These are phyloP conservation scores for Pseudogymnoascus sp. DNA, from an alignment of 2,329 filamentous ascomycete genomes.

Conservation along the genomic window DNA sequence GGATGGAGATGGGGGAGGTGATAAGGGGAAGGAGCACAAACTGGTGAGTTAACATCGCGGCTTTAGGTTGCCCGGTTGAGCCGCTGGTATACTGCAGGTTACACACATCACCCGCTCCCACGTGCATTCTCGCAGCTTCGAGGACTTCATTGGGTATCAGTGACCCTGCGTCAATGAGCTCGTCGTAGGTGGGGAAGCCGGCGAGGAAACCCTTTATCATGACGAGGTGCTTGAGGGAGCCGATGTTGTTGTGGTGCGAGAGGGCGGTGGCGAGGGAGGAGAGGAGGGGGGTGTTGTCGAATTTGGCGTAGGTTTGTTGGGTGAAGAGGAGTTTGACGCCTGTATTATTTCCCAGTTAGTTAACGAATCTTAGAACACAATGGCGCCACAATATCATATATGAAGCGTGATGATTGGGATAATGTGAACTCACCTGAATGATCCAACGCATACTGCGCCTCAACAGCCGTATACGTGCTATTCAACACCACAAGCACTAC, in stretches of 20 bases:
- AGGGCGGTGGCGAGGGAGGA: conserved; percentile 12
- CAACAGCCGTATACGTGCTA: conserved; percentile 70
- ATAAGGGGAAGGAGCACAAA: too few relatives aligned
- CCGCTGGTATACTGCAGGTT: conserved; percentile 70
- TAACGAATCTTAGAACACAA: too few relatives aligned
- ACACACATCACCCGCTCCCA: conserved; percentile 59
- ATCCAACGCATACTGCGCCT: conserved; percentile 62
- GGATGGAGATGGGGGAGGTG: too few relatives aligned
- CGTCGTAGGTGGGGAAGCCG: conserved; percentile 52
- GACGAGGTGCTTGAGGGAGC: conserved; percentile 43
- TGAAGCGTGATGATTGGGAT: too few relatives aligned
- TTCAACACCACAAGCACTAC: conserved; percentile 68
- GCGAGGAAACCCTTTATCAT: conserved; percentile 51
- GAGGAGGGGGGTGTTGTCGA: conserved; percentile 56
- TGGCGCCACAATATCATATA: too few relatives aligned
- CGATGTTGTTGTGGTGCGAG: conserved; percentile 35
- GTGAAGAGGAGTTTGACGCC: conserved; percentile 61
- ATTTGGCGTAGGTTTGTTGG: conserved; percentile 58
- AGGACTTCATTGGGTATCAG: conserved; percentile 42
- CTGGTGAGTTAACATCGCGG: conserved; percentile 58
- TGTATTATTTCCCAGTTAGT: too few relatives aligned
- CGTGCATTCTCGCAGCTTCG: conserved; percentile 44
- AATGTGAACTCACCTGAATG: conserved; percentile 51
- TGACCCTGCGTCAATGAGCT: conserved; percentile 47
- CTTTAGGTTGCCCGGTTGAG: conserved; percentile 67